Evolutionary conservation across 441 rosid genomes (phyloP).

Genomic region (Populus tomentosa): DNA sequence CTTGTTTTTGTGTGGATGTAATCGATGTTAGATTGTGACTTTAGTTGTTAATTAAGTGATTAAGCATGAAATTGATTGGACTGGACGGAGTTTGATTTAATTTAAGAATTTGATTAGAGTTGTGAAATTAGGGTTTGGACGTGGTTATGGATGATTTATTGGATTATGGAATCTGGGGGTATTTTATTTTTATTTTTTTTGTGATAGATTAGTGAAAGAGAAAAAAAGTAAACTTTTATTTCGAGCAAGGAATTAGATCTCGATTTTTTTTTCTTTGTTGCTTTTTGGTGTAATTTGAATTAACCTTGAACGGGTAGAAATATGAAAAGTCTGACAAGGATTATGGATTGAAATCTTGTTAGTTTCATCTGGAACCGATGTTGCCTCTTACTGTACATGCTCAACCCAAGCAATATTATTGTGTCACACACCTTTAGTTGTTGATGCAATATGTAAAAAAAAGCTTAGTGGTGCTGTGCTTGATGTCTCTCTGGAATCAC

Average conservation of each 20-base stretch:
- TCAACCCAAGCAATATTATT: not conserved
- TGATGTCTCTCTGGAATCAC: not conserved
- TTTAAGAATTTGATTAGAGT: not conserved
- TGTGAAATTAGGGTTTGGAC: not conserved
- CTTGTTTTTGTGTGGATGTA: not conserved
- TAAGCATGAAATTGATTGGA: not conserved
- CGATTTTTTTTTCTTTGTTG: not conserved
- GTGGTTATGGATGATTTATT: not conserved
- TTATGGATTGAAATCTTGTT: not conserved
- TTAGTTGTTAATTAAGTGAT: not conserved
- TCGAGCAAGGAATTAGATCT: conserved; percentile 15
- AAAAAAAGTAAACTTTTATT: not conserved
- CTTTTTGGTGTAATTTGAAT: not conserved
- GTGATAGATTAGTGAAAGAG: not conserved
- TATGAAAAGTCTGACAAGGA: not conserved
- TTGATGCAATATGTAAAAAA: not conserved
- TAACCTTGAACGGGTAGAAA: not conserved
- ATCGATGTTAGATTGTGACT: not conserved
- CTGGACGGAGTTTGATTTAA: not conserved
- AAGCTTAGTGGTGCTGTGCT: not conserved
- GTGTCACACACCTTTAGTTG: not conserved
- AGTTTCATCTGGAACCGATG: not conserved
- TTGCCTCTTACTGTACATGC: not conserved
- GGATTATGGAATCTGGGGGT: not conserved
- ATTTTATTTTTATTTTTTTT: not conserved